Base-by-base conservation (phyloP, 352 stramenopile species). In the Pythium rishiriense region DNA sequence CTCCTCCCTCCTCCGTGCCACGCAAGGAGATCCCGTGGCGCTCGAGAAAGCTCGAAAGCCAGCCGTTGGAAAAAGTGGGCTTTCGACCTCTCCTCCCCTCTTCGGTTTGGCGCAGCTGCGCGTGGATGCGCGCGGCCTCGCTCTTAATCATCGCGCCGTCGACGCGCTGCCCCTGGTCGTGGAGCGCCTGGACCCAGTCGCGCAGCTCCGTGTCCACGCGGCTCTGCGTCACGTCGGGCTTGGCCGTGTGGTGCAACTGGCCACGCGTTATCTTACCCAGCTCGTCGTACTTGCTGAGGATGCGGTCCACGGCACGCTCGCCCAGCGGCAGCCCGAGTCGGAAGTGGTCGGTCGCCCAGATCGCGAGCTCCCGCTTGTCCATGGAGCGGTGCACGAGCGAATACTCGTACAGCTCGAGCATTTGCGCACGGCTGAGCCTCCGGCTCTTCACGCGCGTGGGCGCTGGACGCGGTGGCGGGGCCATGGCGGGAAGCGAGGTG, bases 381-480 rank as follows among this genome's bases (percentile, higher is more conserved):
- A 60, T 17, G 19, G 5, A 14, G 25, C 28, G 25, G 39, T 51
- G 39, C 37, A 41, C 41, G 37, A 24, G 35, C 11, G n/a, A 58
- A 37, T 33, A 26, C 52, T 49, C 52, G 52, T 37, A 58, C 33
- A 58, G 33, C 52, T 58, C 52, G 37, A 58, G 35, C 52, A 49
- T 58, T 37, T 58, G 52, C 37, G 52, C 52, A 14, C 19, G 14
- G 21, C 19, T 33, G 15, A 58, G 52, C 11, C 52, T 35, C 6
- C 37, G 52, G 22, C 25, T 35, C 29, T n/a, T n/a, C n/a, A n/a
- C n/a, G n/a, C n/a, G n/a, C n/a, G n/a, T n/a, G n/a, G n/a, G n/a
- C n/a, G n/a, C n/a, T n/a, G 15, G 42, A 49, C n/a, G 42, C 42
- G 14, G 15, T 4, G 22, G 19, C 45, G 45, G n/a, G 3, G 45